Base-by-base conservation (phyloP, 2,329 filamentous ascomycete species). In the Fusarium napiforme region DNA sequence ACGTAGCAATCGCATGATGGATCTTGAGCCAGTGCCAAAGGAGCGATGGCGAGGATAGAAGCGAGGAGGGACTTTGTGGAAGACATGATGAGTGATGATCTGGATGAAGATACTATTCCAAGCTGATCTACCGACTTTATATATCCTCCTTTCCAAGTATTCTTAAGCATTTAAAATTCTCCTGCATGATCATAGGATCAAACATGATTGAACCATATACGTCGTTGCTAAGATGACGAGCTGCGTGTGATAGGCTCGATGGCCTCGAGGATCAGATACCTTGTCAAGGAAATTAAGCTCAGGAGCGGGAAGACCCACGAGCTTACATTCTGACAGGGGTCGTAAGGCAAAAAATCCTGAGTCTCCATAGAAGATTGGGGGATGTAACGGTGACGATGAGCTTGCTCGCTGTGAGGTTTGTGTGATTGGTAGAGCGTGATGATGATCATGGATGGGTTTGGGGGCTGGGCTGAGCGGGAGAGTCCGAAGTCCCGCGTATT, bases 1-100 rank as follows among this genome's bases (percentile, higher is more conserved):
- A 80, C 61, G n/a, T 78, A 81, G 59, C 79, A 81, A 59, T 81
- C 79, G 62, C 79, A 81, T 42, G 76, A 46, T 15, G 74, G 70
- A 52, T 76, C 70, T 36, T 78, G 70, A 47, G 67, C 74, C 34
- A 78, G 26, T 37, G 67, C 73, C 60, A 70, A 30, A 16, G 75
- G 73, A 34, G 73, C 71, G 16, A 64, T 63, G 23, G 69, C 62
- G n/a, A 78, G 73, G 45, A 78, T 67, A n/a, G 75, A 75, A 7
- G 69, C 34, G 52, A 78, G 28, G 40, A 77, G n/a, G 26, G 60
- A 56, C 53, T 67, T 78, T 19, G 67, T 61, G 36, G 68, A 70
- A 45, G 61, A 60, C 75, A 78, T 78, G 69, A 67, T 73, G 67
- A 57, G 36, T 32, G 36, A 30, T 53, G 28, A 16, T 26, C 30